phyloP scores from a whole-genome alignment of 2,329 filamentous ascomycete genomes.

The Fusarium fracticaudum region DNA sequence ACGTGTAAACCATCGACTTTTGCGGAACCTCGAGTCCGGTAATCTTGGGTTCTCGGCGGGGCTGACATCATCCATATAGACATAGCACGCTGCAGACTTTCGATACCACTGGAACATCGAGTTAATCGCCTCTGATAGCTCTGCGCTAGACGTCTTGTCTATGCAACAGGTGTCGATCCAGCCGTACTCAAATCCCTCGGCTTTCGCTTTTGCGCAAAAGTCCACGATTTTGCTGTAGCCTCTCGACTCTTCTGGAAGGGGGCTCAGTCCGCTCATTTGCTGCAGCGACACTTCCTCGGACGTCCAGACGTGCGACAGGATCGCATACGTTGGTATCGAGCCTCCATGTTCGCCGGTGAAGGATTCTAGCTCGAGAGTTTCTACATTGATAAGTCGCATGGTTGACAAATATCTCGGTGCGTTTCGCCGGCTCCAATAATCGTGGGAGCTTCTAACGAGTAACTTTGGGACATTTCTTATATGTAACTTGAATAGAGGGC shows the following conservation, averaged over 20 bases:
- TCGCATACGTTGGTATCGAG: background rate
- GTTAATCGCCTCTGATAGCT: slow-evolving; percentile 10
- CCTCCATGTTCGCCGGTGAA: slow-evolving; percentile 4
- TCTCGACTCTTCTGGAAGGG: background rate
- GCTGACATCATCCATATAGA: background rate
- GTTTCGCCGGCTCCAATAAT: background rate
- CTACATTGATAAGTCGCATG: slow-evolving; percentile 20
- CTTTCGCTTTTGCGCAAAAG: slow-evolving; percentile 2
- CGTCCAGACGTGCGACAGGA: slow-evolving; percentile 18
- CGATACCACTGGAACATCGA: slow-evolving; percentile 16
- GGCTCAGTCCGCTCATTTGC: background rate
- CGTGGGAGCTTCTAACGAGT: background rate
- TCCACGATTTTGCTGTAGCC: slow-evolving; percentile 14
- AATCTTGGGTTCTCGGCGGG: background rate
- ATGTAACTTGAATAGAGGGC: background rate
- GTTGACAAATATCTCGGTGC: background rate
- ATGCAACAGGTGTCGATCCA: slow-evolving; percentile 21
- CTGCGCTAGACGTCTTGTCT: slow-evolving; percentile 18
- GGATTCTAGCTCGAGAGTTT: slow-evolving; percentile 5
- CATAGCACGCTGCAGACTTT: slow-evolving; percentile 4
- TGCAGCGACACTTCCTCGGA: background rate
- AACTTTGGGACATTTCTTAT: background rate
- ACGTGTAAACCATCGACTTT: slow-evolving; percentile 7
- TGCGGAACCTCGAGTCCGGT: background rate
- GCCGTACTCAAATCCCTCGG: slow-evolving; percentile 15